Base-by-base conservation (phyloP, 2,329 filamentous ascomycete genomes). In the Nannizziopsis arthrosporioides region DNA sequence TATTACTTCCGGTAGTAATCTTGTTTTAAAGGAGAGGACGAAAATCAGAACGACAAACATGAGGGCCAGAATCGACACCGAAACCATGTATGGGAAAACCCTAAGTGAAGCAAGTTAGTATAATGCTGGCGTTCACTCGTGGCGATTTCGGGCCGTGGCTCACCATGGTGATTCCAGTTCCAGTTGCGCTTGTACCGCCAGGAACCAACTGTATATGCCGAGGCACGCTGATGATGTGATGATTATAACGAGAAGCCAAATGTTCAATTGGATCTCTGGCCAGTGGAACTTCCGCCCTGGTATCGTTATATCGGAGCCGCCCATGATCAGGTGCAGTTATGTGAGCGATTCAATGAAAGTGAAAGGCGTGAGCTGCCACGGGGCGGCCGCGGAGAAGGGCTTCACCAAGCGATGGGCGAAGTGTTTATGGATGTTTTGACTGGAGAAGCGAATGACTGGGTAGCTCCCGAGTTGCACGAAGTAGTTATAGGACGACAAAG, bases 41-140 rank as follows among this genome's bases (percentile, higher is more conserved):
- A 80, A 68, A 60, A 80, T 73, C 53, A 78, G 63, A 57, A 77
- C 61, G 56, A 81, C 72, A 67, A 80, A 80, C 56, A 76, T 57
- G 46, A 81, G 65, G 27, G 73, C 73, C 1, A 82, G 68, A 2
- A 71, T 62, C 59, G 76, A 73, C 54, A 74, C 70, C 12, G 76
- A 73, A 46, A 81, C 72, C 63, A 77, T 78, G 63, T 74, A 82
- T 22, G 78, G 78, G 65, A 82, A 78, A 54, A 82, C 70, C 78
- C 78, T 82, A 57, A 51, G 15, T 14, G 6, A 5, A 18, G 34
- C 6, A 8, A 14, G 19, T 30, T 10, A 42, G 22, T 38, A 51
- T 32, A 46, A 48, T 51, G 12, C 37, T 49, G 43, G 18, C 31
- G 6, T 30, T 10, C 49, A 38, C 27, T 36, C 22, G 22, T 27